A percentile compares a stretch with the other conserved stretches of the same genome.
Conservation (phyloP, 306 rosid species). For the Fragaria nilgerrensis region DNA sequence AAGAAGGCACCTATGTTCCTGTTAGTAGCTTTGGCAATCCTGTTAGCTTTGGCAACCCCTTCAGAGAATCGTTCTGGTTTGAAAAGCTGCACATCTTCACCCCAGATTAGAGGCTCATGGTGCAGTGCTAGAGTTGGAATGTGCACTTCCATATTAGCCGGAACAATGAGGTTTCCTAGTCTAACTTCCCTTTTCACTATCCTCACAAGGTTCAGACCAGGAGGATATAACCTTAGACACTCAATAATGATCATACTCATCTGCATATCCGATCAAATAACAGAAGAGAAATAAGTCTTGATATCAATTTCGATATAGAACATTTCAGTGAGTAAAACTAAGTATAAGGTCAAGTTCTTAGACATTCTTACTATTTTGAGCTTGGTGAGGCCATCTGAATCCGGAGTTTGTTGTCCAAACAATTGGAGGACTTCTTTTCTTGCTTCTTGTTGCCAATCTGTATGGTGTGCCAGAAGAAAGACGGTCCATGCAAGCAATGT, state of each 20-base stretch:
- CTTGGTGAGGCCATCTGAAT: constrained; percentile 15
- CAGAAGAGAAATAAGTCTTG: neutral
- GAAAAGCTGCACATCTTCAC: neutral
- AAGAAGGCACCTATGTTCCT: constrained; percentile 6
- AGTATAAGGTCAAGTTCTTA: no score
- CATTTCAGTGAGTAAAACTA: neutral
- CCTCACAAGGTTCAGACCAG: neutral
- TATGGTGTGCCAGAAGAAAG: constrained; percentile 26
- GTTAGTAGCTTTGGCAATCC: no score
- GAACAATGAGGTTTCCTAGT: constrained; percentile 15
- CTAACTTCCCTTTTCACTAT: neutral
- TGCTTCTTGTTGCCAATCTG: constrained; percentile 39
- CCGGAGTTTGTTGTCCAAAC: constrained; percentile 19
- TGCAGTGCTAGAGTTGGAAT: constrained; percentile 7
- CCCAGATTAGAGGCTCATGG: constrained; percentile 27
- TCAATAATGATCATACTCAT: constrained; percentile 20
- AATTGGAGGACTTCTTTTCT: constrained; percentile 30
- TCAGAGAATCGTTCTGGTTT: neutral
- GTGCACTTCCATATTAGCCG: neutral
- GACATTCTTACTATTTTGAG: constrained; percentile 21
- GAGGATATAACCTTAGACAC: constrained; percentile 14
- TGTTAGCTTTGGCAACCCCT: neutral
- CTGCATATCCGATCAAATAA: neutral
- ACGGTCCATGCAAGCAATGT: constrained; percentile 30
- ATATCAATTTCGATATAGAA: neutral